Base-by-base conservation (phyloP, 768 basidiomycete genomes). In the Amanita muscaria region DNA sequence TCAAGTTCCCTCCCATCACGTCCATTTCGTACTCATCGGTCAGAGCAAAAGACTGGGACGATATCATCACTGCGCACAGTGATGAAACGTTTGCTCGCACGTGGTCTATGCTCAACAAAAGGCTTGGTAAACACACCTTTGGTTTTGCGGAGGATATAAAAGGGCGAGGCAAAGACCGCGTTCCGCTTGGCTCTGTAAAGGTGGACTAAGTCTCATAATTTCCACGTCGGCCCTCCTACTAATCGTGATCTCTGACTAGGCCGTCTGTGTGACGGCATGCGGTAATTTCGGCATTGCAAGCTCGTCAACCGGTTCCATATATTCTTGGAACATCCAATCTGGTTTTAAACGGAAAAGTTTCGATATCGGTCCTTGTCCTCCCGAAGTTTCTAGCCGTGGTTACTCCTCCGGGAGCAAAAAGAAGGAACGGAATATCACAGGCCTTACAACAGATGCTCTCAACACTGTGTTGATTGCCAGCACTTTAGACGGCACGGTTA, bases 251-350 rank as follows among this genome's bases (percentile, higher is more conserved):
- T 31, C 29, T 22, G 24, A 33, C 53, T 52, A 88, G 86, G 75
- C 83, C 11, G 87, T 93, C 14, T 88, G 83, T 50, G 85, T 97
- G 15, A 85, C 92, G 3, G 85, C 89, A 0, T 99, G 96, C 57
- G 96, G 96, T 6, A 98, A 98, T 57, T 99, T 97, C 58, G 89
- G 87, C 22, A 61, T 98, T 9, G 89, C 79, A 3, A 80, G 90
- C 19, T 84, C 85, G 1, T 87, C 88, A 2, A 82, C 77, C 0
- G 87, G 88, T 2, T 73, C 72, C 19, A 84, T 98, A 30, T 62
- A 79, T 47, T 83, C 93, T 83, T 98, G 90, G 86, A 99, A 97
- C 59, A 80, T 99, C 80, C 94, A 99, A 62, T 91, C 88, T 3
- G 96, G 96, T 1, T 74, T 92, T 47, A 76, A 77, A 53, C 73